Percentiles rank a stretch among this genome's conserved stretches.
Evolutionary conservation across 1,139 yeast genomes (phyloP).

Genomic region (Kodamaea sp.): DNA sequence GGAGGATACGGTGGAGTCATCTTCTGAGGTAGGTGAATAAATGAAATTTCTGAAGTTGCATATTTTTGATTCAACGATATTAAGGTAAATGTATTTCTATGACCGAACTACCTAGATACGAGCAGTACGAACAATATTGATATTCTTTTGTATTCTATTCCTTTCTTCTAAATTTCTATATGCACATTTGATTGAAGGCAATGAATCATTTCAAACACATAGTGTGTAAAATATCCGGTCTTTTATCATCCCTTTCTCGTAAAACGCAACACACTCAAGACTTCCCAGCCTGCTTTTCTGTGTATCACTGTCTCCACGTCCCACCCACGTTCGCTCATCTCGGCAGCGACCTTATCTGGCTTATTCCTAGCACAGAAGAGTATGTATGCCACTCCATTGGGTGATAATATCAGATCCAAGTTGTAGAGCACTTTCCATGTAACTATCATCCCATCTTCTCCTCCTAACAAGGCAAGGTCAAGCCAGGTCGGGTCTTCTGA

Average conservation of each 20-base stretch:
- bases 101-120: too few relatives aligned
- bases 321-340: slow-evolving; percentile 61
- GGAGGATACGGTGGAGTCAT: too few relatives aligned
- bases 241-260: slow-evolving; percentile 9
- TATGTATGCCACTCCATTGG: slow-evolving; percentile 75
- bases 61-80: too few relatives aligned
- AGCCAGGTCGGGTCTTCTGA: slow-evolving; percentile 65
- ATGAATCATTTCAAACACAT: too few relatives aligned
- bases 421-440: slow-evolving; percentile 63
- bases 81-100: too few relatives aligned
- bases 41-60: too few relatives aligned
- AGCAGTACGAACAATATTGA: too few relatives aligned
- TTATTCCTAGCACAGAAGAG: slow-evolving; percentile 84
- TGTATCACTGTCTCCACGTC: slow-evolving; percentile 47
- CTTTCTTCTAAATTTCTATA: too few relatives aligned
- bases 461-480: slow-evolving; percentile 88
- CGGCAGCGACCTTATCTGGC: slow-evolving; percentile 58
- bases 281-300: slow-evolving; percentile 96
- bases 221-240: too few relatives aligned
- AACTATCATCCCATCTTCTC: slow-evolving; percentile 83
- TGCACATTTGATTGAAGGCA: too few relatives aligned
- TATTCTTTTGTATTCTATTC: too few relatives aligned
- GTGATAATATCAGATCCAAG: slow-evolving; percentile 49
- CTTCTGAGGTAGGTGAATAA: too few relatives aligned
- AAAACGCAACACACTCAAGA: slow-evolving; percentile 69